Evolutionary conservation across 257 asterid species (phyloP).

Genomic region (Nicotiana benthamiana): DNA sequence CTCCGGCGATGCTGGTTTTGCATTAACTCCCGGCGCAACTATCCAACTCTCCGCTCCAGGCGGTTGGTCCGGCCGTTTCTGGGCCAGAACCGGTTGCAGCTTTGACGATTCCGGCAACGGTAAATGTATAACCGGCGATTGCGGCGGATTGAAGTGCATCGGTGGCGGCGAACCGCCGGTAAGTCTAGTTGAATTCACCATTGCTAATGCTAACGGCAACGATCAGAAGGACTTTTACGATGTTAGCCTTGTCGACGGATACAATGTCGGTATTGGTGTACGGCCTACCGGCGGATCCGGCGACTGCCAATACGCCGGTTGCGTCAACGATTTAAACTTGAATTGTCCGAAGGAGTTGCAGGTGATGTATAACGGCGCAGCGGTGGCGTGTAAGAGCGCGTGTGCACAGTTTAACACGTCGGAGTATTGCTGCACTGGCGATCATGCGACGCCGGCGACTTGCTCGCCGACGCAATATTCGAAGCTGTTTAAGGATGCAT

Average conservation of each 20-base stretch:
- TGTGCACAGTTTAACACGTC: conserved; percentile 47
- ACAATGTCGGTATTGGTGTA: conserved; percentile 59
- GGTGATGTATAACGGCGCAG: conserved; percentile 33
- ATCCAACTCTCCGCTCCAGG: conserved; percentile 55
- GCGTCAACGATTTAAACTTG: conserved; percentile 37
- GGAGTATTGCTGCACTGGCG: conserved; percentile 82
- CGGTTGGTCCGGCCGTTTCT: conserved; percentile 90
- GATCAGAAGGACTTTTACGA: conserved; percentile 59
- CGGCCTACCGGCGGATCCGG: conserved; percentile 58
- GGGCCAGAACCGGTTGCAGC: conserved; percentile 82
- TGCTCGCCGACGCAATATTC: conserved; percentile 74
- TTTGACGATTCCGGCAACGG: conserved; percentile 54
- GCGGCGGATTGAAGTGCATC: conserved; percentile 44
- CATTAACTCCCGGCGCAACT: conserved; percentile 54
- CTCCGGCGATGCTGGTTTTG: conserved; percentile 68
- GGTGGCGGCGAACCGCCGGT: conserved; percentile 77
- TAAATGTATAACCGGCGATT: conserved; percentile 66
- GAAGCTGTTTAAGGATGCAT: conserved; percentile 57
- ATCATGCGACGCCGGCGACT: conserved; percentile 47
- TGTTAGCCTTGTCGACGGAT: conserved; percentile 84
- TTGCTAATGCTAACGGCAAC: conserved; percentile 22
- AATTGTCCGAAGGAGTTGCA: conserved; percentile 58
- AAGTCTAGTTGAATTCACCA: conserved; percentile 69
- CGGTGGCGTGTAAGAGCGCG: conserved; percentile 83
- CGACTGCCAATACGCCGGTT: conserved; percentile 57